phyloP scores from a whole-genome alignment of 164 flowering plant genomes.

The Euptelea pleiosperma region DNA sequence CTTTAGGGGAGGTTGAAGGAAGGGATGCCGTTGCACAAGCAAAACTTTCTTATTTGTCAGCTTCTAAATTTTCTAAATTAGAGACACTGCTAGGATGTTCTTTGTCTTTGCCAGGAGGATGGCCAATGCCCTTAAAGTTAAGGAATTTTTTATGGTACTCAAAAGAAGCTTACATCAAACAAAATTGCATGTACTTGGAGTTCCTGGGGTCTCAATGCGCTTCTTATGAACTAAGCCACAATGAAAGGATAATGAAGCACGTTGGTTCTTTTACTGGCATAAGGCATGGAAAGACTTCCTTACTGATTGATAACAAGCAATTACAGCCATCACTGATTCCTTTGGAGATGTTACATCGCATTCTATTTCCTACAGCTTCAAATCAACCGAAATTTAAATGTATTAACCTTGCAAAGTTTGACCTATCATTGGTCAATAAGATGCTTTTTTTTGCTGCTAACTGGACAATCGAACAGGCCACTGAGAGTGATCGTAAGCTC shows the following conservation, averaged over 20 bases:
- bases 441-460: constrained; percentile 73
- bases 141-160: constrained; percentile 49
- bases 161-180: constrained; percentile 53
- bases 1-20: constrained; percentile 70
- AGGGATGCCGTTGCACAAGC: constrained; percentile 43
- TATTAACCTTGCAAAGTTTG: constrained; percentile 16
- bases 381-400: neutral
- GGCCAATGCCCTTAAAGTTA: constrained; percentile 65
- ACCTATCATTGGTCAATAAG: constrained; percentile 30
- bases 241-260: constrained; percentile 1
- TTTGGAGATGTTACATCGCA: constrained; percentile 22
- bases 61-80: constrained; percentile 13
- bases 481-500: constrained; percentile 51
- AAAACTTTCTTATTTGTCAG: constrained; percentile 35
- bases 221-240: constrained; percentile 24
- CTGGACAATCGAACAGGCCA: constrained; percentile 85
- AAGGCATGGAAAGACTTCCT: constrained; percentile 10
- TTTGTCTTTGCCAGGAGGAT: constrained; percentile 80
- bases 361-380: constrained; percentile 39
- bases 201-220: constrained; percentile 63
- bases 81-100: constrained; percentile 24
- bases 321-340: constrained; percentile 17
- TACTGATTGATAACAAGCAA: constrained; percentile 22
- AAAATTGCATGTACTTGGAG: constrained; percentile 71
- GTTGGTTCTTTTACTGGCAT: constrained; percentile 6